A percentile compares a stretch with the other conserved stretches of the same genome.
phyloP scores from a whole-genome alignment of 345 rosid genomes.

The Acer yangbiense region DNA sequence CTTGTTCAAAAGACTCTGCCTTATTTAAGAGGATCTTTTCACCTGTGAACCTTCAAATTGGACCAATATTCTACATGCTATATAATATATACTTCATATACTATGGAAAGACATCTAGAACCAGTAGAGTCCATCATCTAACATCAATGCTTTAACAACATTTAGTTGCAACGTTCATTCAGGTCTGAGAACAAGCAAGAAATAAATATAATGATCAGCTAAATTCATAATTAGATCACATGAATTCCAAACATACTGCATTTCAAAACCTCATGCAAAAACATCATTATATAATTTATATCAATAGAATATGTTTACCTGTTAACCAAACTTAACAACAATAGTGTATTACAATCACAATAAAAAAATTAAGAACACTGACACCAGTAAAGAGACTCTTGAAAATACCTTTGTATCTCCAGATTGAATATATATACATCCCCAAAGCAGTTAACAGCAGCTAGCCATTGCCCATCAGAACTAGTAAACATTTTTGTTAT shows the following conservation, averaged over 20 bases:
- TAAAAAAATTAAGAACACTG: background rate
- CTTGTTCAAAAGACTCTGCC: background rate
- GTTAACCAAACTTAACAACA: background rate
- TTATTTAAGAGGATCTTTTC: background rate
- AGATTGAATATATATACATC: slow-evolving; percentile 81
- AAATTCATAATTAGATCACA: background rate
- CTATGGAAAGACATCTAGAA: background rate
- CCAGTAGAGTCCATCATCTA: background rate
- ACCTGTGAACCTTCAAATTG: background rate
- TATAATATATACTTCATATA: background rate
- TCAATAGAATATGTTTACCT: background rate
- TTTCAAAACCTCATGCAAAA: background rate
- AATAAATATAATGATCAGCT: background rate
- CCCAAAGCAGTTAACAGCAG: slow-evolving; percentile 92
- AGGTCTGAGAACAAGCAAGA: background rate
- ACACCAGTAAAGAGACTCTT: slow-evolving; percentile 6
- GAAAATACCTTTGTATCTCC: slow-evolving; percentile 70
- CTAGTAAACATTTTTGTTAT: slow-evolving; percentile 88
- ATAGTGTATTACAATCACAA: background rate
- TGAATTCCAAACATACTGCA: background rate
- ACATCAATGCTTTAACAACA: background rate
- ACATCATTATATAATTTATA: background rate
- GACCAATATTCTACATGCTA: background rate
- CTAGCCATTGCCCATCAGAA: slow-evolving; percentile 90
- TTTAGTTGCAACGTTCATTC: background rate